phyloP scores from a whole-genome alignment of 1,284 basidiomycete species.

The Leccinum pallidistipes region DNA sequence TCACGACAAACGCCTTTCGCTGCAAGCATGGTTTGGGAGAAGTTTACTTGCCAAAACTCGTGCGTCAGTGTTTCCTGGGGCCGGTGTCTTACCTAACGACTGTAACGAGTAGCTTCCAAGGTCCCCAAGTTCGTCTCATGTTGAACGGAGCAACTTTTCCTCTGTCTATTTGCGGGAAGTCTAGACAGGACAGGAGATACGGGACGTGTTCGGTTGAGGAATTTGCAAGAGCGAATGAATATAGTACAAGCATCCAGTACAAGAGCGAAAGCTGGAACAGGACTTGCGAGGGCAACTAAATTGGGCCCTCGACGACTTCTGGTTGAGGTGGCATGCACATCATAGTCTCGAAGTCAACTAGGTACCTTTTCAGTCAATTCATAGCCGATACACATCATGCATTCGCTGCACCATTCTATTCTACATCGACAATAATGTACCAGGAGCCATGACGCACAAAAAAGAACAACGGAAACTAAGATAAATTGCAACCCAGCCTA shows the following conservation, averaged over 20 bases:
- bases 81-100: slow-evolving; percentile 3
- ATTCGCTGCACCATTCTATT: slow-evolving; percentile 23
- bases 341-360: background rate
- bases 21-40: slow-evolving; percentile 49
- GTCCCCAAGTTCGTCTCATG: slow-evolving; percentile 44
- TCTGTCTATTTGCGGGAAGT: slow-evolving; percentile 34
- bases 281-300: slow-evolving; percentile 34
- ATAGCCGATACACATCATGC: background rate
- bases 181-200: slow-evolving; percentile 30
- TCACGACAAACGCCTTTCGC: slow-evolving; percentile 46
- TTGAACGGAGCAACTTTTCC: slow-evolving; percentile 46
- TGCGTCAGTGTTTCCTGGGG: slow-evolving; percentile 14
- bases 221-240: slow-evolving; percentile 37
- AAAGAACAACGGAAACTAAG: slow-evolving; percentile 11
- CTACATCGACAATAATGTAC: slow-evolving; percentile 32
- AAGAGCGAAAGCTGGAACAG: slow-evolving; percentile 39
- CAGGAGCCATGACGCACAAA: slow-evolving; percentile 8
- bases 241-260: slow-evolving; percentile 33
- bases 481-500: slow-evolving; percentile 27
- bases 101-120: slow-evolving; percentile 27
- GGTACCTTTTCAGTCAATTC: background rate
- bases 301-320: background rate
- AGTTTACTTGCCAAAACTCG: slow-evolving; percentile 40
- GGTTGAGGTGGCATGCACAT: background rate
- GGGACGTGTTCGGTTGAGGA: slow-evolving; percentile 43